These are phyloP conservation scores for Dipodascopsis uninucleata DNA, from an alignment of 805 yeast species.

Conservation along the genomic window DNA sequence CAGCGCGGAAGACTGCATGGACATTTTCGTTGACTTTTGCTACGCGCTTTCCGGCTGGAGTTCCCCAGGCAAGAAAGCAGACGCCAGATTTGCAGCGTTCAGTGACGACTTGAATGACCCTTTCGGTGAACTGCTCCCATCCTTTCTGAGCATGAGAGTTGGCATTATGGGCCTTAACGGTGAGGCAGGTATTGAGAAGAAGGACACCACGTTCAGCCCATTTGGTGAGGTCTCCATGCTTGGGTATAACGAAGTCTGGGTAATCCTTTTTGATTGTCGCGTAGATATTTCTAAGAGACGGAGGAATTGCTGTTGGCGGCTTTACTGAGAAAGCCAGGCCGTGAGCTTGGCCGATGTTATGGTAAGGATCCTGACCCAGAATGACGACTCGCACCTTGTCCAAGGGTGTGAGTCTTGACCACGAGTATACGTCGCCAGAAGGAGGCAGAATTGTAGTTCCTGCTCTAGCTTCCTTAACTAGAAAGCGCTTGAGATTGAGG, in stretches of 20 bases:
- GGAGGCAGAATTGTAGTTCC: slow-evolving; percentile 72
- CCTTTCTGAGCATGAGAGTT: slow-evolving; percentile 88
- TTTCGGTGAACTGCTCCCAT: slow-evolving; percentile 87
- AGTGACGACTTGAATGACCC: slow-evolving; percentile 54
- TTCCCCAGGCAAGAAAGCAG: slow-evolving; percentile 78
- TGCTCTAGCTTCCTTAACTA: slow-evolving; percentile 43
- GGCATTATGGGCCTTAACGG: slow-evolving; percentile 90
- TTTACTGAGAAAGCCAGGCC: slow-evolving; percentile 91
- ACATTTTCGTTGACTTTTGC: slow-evolving; percentile 37
- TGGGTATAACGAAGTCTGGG: slow-evolving; percentile 66
- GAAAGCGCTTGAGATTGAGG: slow-evolving; percentile 61
- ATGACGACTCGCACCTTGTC: slow-evolving; percentile 69
- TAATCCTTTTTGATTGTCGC: slow-evolving; percentile 66
- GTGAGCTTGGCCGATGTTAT: slow-evolving; percentile 88
- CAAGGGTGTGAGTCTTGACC: slow-evolving; percentile 85
- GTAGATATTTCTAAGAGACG: slow-evolving; percentile 81
- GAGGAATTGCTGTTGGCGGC: slow-evolving; percentile 82
- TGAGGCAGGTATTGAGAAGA: slow-evolving; percentile 79
- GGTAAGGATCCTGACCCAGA: slow-evolving; percentile 96
- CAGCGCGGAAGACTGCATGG: slow-evolving; percentile 59
- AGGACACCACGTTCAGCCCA: slow-evolving; percentile 92
- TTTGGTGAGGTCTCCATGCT: slow-evolving; percentile 61
- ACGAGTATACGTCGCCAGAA: slow-evolving; percentile 70
- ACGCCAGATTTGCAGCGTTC: slow-evolving; percentile 48
- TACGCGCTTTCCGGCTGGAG: slow-evolving; percentile 65